phyloP scores from a whole-genome alignment of 75 land plant species.

The Sequoiadendron giganteum region DNA sequence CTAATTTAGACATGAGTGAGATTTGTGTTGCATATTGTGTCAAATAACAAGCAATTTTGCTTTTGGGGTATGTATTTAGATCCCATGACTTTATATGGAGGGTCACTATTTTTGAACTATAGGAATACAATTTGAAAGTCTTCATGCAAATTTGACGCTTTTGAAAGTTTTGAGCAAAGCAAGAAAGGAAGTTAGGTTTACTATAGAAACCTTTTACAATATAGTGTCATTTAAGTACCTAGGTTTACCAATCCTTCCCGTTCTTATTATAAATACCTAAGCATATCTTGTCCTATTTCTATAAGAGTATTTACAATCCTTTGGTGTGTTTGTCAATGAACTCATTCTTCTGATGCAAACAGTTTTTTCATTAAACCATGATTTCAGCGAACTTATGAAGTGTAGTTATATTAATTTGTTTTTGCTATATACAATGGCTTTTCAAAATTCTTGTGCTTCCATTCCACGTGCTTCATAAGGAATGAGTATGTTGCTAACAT shows the following conservation, averaged over 20 bases:
- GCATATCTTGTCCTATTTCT: neutral
- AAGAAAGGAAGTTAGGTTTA: neutral
- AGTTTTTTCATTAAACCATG: neutral
- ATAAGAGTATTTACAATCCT: neutral
- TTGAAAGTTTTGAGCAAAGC: neutral
- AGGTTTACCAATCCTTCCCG: neutral
- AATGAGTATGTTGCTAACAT: too few relatives aligned
- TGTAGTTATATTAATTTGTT: too few relatives aligned
- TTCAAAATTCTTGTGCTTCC: too few relatives aligned
- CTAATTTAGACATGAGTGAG: neutral
- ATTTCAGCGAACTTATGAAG: too few relatives aligned
- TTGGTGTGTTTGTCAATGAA: neutral
- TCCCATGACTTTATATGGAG: neutral
- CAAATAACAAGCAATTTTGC: too few relatives aligned
- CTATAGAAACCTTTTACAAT: neutral
- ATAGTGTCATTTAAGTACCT: neutral
- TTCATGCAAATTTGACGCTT: neutral
- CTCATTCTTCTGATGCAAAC: neutral
- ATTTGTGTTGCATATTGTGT: neutral
- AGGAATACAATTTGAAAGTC: neutral
- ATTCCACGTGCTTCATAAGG: too few relatives aligned
- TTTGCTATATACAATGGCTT: too few relatives aligned
- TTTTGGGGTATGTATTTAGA: neutral
- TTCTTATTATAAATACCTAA: neutral
- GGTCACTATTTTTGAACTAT: neutral